These are phyloP conservation scores for Cichorium intybus DNA, from an alignment of 140 eudicot genomes.

Conservation along the genomic window DNA sequence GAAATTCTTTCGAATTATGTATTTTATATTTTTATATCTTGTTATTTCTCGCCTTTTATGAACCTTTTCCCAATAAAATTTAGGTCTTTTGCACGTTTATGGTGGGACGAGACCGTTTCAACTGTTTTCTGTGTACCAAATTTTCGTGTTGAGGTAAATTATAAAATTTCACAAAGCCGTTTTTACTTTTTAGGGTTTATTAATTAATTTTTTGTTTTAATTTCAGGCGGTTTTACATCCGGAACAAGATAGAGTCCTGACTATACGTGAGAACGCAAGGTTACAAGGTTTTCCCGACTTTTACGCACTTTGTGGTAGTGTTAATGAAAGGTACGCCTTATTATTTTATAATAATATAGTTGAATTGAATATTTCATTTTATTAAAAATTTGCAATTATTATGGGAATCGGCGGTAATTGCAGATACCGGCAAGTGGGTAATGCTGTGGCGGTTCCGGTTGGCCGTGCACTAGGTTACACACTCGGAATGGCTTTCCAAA, in stretches of 20 bases:
- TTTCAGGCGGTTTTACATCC: constrained; percentile 61
- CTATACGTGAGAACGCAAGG: constrained; percentile 66
- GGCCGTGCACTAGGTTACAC: constrained; percentile 65
- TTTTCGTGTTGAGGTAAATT: constrained; percentile 52
- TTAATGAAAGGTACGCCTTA: constrained; percentile 43
- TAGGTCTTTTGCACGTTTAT: constrained; percentile 66
- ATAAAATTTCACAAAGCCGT: background rate
- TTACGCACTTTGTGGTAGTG: constrained; percentile 45
- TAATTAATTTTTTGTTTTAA: background rate
- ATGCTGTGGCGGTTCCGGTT: constrained; percentile 71
- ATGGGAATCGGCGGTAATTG: too few relatives aligned
- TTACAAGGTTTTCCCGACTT: constrained; percentile 71
- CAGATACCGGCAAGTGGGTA: constrained; percentile 71
- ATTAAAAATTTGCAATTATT: background rate
- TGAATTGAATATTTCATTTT: background rate
- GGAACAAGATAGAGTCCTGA: constrained; percentile 59
- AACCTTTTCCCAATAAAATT: background rate
- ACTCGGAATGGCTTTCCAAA: constrained; percentile 52
- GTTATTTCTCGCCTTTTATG: background rate
- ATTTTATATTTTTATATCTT: background rate
- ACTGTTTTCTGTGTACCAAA: constrained; percentile 58
- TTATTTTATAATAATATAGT: background rate
- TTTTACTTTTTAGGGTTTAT: background rate
- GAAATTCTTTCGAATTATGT: constrained; percentile 4
- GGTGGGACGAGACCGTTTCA: constrained; percentile 83